Base-by-base conservation (phyloP, 176 grass and related monocot genomes). In the Eleusine indica region DNA sequence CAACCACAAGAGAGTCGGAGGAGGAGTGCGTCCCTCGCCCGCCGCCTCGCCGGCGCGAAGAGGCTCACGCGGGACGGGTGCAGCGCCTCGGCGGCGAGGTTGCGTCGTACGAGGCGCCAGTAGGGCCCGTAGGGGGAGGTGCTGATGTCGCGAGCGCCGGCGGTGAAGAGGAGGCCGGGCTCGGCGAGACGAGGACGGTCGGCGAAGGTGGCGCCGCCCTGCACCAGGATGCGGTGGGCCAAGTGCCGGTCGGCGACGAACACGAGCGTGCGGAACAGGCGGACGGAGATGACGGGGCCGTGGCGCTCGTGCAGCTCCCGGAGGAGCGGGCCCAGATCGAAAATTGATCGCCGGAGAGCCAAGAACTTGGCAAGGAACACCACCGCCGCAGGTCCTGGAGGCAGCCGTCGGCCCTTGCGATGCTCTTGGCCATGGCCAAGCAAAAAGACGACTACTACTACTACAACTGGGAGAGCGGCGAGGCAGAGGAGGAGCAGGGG, bases 51-150 rank as follows among this genome's bases (percentile, higher is more conserved):
- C 11, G 71, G 68, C 7, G 60, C 85, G 49, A 85, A 83, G 41
- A 84, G 82, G 39, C 12, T 54, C 47, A 67, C 17, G 74, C 85
- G 41, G 7, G 87, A 30, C 0, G 87, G 75, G 25, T 57, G 71
- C 16, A 94, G 85, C 25, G 76, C 74, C 71, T 68, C 84, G 9
- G 87, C 46, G 53, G 74, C 73, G 25, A 94, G 73, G 73, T 94
- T 94, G 0, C 87, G 89, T 61, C 89, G 87, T 40, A 94, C 76
- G 52, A 83, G 74, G 15, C 69, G 93, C 93, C 82, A 94, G 74
- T 82, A 60, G 15, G 82, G 9, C 3, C 88, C 87, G 38, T 94
- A 94, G 0, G 49, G 17, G 13, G 87, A 51, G n/a, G 62, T 56
- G 78, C 44, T 92, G 74, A 91, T 77, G 70, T 71, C 86, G 70